These are phyloP conservation scores for Penicillium thymicola DNA, from an alignment of 2,329 filamentous ascomycete genomes.

Conservation along the genomic window DNA sequence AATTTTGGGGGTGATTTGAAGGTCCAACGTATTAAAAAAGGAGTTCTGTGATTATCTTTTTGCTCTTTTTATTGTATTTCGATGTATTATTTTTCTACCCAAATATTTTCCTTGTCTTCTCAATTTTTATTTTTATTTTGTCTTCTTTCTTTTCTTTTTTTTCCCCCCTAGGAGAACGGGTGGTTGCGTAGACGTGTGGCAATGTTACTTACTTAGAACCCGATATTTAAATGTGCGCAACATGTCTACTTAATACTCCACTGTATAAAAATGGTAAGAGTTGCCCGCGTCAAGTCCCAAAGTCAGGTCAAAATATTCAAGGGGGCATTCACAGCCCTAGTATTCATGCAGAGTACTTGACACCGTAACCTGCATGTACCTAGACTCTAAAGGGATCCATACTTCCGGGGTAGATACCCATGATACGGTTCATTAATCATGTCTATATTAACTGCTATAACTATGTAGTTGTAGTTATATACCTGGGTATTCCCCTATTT, in stretches of 20 bases:
- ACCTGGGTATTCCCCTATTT: not conserved
- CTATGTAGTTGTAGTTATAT: not conserved
- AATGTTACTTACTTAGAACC: not conserved
- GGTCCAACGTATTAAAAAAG: constrained; percentile 13
- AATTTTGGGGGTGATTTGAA: constrained; percentile 17
- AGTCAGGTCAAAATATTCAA: not conserved
- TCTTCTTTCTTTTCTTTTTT: constrained; percentile 11
- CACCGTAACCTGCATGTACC: constrained; percentile 16
- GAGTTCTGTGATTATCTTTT: not conserved
- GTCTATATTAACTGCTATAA: not conserved
- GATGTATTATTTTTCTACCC: constrained; percentile 1
- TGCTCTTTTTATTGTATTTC: constrained; percentile 1
- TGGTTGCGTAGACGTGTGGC: constrained; percentile 22
- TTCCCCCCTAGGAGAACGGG: constrained; percentile 9
- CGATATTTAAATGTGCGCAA: constrained; percentile 12
- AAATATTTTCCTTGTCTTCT: not conserved
- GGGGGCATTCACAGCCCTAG: constrained; percentile 1
- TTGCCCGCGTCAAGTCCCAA: not conserved
- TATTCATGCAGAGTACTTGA: constrained; percentile 12
- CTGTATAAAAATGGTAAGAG: not conserved
- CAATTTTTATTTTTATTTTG: not conserved
- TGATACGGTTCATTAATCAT: not conserved
- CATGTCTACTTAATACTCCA: constrained; percentile 2
- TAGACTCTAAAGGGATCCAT: not conserved
- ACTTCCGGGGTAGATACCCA: constrained; percentile 10